Percentiles rank a stretch among this genome's conserved stretches.
Evolutionary conservation across 192 early-diverging fungal genomes (phyloP).

Genomic region (Coemansia sp.): DNA sequence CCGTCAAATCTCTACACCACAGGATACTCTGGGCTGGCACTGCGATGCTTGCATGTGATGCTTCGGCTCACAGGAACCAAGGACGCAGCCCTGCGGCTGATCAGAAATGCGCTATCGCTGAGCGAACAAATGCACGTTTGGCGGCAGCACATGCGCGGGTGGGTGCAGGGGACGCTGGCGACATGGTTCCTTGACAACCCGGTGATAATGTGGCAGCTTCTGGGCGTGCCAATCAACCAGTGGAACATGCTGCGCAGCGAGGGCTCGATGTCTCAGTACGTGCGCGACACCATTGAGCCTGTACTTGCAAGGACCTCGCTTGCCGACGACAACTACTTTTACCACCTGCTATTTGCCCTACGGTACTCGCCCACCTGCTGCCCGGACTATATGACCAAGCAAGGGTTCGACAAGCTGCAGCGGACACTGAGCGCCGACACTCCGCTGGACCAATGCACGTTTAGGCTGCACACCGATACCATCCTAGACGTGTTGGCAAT

Average conservation of each 20-base stretch:
- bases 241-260: conserved; percentile 83
- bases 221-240: conserved; percentile 83
- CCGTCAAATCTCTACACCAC: conserved; percentile 75
- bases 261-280: conserved; percentile 74
- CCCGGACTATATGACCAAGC: conserved; percentile 74
- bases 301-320: conserved; percentile 64
- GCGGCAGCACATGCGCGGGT: conserved; percentile 64
- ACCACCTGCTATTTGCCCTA: conserved; percentile 71
- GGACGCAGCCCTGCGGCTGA: conserved; percentile 58
- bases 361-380: conserved; percentile 67
- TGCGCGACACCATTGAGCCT: conserved; percentile 81
- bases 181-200: conserved; percentile 72
- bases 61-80: conserved; percentile 59
- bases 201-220: conserved; percentile 78
- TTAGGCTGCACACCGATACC: conserved; percentile 80
- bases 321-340: conserved; percentile 81
- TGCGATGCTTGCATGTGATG: conserved; percentile 66
- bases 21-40: conserved; percentile 78
- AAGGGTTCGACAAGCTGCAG: conserved; percentile 65
- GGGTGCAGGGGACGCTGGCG: conserved; percentile 63
- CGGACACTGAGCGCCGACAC: conserved; percentile 1
- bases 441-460: conserved; percentile 37
- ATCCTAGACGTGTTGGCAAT: conserved; percentile 66
- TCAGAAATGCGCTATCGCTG: conserved; percentile 50
- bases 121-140: conserved; percentile 66